Conservation (phyloP, 331 rosid genomes). For the Phaseolus coccineus region DNA sequence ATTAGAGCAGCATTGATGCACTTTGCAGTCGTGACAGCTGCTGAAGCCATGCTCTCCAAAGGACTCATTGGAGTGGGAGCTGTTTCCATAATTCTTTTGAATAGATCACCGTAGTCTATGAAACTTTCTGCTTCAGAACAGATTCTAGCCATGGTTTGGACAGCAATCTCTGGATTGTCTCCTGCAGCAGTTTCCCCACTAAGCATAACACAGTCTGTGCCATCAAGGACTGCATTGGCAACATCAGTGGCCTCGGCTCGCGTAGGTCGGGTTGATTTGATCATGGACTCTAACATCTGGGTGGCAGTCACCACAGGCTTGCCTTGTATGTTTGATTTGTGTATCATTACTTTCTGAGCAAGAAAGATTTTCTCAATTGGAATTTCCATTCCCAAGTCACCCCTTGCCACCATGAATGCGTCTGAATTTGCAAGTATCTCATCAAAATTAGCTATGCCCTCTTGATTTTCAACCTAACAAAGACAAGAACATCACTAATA, state of each 20-base stretch:
- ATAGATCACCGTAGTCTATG: slow-evolving; percentile 19
- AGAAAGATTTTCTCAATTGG: slow-evolving; percentile 43
- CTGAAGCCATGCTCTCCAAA: slow-evolving; percentile 41
- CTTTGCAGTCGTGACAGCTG: slow-evolving; percentile 7
- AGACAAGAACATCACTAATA: background rate
- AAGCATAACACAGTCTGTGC: slow-evolving; percentile 80
- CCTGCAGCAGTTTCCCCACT: slow-evolving; percentile 85
- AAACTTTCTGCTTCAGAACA: slow-evolving; percentile 61
- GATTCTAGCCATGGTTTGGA: slow-evolving; percentile 70
- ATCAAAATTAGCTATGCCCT: slow-evolving; percentile 37
- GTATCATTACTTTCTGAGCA: slow-evolving; percentile 41
- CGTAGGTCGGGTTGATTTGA: slow-evolving; percentile 74
- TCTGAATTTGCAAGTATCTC: slow-evolving; percentile 40
- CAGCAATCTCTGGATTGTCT: slow-evolving; percentile 74
- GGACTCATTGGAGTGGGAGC: slow-evolving; percentile 35
- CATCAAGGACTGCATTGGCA: slow-evolving; percentile 79
- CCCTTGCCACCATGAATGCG: slow-evolving; percentile 43
- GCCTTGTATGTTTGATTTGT: slow-evolving; percentile 62
- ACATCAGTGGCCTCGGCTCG: slow-evolving; percentile 81
- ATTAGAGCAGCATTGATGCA: slow-evolving; percentile 29
- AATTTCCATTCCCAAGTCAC: slow-evolving; percentile 46
- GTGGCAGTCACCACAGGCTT: slow-evolving; percentile 80
- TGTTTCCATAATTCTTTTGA: slow-evolving; percentile 21
- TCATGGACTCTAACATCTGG: slow-evolving; percentile 84
- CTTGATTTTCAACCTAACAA: slow-evolving; percentile 42